Base-by-base conservation (phyloP, 192 early-diverging fungal genomes). In the Umbelopsis isabellina region DNA sequence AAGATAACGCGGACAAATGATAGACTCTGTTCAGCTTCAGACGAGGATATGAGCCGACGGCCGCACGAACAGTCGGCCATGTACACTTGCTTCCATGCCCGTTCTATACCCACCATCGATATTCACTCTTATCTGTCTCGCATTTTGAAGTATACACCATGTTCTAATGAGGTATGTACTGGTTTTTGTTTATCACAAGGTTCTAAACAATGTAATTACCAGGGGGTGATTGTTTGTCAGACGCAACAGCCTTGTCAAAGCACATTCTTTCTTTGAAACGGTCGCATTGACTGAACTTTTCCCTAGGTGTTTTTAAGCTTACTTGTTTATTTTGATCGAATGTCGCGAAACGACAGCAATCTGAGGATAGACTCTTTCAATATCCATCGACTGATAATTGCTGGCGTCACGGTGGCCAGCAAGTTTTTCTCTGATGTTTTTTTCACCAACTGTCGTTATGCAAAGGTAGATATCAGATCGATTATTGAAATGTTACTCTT, bases 391-490 rank as follows among this genome's bases (percentile, higher is more conserved):
- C 82, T 97, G 46, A 78, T 96, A 8, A 95, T 97, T 66, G 84
- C 93, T 13, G 95, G 89, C 12, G 87, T 94, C 51, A 91, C 95
- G 84, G 86, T 96, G 25, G 88, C 89, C 22, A 89, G 91, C 53
- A 98, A 98, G 72, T 95, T 91, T 79, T 93, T 93, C 68, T 92
- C 91, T 1, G 95, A 97, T 79, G 87, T 97, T 18, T 97, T 97
- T 69, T 97, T 91, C 77, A 94, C 94, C 58, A 97, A 97, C 70
- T 86, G 91, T 21, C 88, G 94, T 49, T 94, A 94, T 71, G 91
- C 93, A 58, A 89, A 89, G 82, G 85, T 86, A 83, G 67, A 48
- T 12, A 12, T 61, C 22, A 10, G 37, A 41, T 35, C 15, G 1
- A 22, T 61, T 61, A 0, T 16, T 33, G 35, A 0, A 33, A 15